These are phyloP conservation scores for Metschnikowia continentalis DNA, from an alignment of 805 yeast species.

Conservation along the genomic window DNA sequence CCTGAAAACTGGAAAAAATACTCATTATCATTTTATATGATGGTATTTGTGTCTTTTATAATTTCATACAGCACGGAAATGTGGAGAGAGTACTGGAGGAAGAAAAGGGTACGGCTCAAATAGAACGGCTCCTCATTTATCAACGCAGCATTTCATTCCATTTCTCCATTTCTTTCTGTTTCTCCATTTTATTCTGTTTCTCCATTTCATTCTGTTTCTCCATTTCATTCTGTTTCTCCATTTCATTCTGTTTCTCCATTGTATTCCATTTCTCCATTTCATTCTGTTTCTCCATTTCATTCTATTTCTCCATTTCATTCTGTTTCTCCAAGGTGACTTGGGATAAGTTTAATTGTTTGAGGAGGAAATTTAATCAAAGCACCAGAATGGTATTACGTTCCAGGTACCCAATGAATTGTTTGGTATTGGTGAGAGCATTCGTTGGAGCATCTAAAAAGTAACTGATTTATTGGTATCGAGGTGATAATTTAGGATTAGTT, in stretches of 20 bases:
- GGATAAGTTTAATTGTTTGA: slow-evolving; percentile 9
- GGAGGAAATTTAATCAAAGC: slow-evolving; percentile 7
- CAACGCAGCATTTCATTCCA: neutral
- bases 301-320: neutral
- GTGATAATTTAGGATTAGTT: too few species aligned
- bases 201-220: too few species aligned
- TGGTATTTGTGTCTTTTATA: too few species aligned
- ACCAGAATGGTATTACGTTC: slow-evolving; percentile 4
- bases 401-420: slow-evolving; percentile 5
- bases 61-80: slow-evolving; percentile 23
- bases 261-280: neutral
- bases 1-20: too few species aligned
- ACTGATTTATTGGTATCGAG: neutral
- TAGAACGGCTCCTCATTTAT: slow-evolving; percentile 1
- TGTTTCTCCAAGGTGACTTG: slow-evolving; percentile 5
- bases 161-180: neutral
- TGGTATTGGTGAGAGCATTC: slow-evolving; percentile 8
- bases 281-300: too few species aligned
- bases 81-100: slow-evolving; percentile 26
- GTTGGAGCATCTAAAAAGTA: slow-evolving; percentile 1
- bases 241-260: too few species aligned
- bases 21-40: too few species aligned
- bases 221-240: neutral
- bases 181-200: too few species aligned
- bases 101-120: slow-evolving; percentile 10